Percentiles rank a stretch among this genome's conserved stretches.
These are phyloP conservation scores for Gossypium turneri DNA, from an alignment of 345 rosid genomes.

Conservation along the genomic window DNA sequence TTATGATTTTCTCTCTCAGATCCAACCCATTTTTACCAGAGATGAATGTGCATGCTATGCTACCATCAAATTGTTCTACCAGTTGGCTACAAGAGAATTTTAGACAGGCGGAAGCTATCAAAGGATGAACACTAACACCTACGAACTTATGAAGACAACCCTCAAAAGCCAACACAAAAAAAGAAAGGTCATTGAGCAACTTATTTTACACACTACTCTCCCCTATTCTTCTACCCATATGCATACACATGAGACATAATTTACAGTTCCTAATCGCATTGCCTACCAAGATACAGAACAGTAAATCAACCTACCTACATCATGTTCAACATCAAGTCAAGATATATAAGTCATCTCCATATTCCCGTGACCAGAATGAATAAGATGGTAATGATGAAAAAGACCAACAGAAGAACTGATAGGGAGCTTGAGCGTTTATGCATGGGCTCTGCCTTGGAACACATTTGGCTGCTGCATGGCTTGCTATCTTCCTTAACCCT, in stretches of 20 bases:
- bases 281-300: not conserved
- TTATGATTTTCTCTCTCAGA: no score
- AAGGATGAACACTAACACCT: not conserved
- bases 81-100: not conserved
- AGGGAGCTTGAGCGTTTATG: not conserved
- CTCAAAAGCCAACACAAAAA: not conserved
- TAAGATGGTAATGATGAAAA: constrained; percentile 19
- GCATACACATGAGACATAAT: not conserved
- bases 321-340: constrained; percentile 8
- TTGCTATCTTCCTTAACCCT: constrained; percentile 21
- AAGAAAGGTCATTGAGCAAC: not conserved
- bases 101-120: not conserved
- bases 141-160: not conserved
- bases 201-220: not conserved
- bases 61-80: not conserved
- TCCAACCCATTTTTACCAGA: no score
- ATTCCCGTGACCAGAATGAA: constrained; percentile 7
- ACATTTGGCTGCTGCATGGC: not conserved
- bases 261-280: not conserved
- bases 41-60: no score
- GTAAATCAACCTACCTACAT: not conserved
- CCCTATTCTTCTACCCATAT: not conserved
- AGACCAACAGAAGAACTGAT: constrained; percentile 12
- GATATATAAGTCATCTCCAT: constrained; percentile 9
- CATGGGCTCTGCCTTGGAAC: not conserved